Evolutionary conservation across 331 rosid species (phyloP).

Genomic region (Acacia concinna): DNA sequence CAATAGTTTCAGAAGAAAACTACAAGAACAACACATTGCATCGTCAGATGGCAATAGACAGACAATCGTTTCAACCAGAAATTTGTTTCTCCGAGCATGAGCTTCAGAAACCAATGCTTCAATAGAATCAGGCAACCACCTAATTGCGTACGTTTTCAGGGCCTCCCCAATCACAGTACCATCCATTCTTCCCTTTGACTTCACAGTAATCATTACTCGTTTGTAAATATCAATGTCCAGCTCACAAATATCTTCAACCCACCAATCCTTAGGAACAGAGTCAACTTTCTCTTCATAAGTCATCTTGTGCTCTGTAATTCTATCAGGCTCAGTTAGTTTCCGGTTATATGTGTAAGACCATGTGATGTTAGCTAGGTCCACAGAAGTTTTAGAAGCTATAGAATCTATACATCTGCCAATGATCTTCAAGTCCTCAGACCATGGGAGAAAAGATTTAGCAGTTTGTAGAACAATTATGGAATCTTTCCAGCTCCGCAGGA

Average conservation of each 20-base stretch:
- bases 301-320: slow-evolving; percentile 57
- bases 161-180: slow-evolving; percentile 91
- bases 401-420: slow-evolving; percentile 93
- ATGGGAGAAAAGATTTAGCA: slow-evolving; percentile 79
- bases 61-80: slow-evolving; percentile 81
- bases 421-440: slow-evolving; percentile 91
- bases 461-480: slow-evolving; percentile 93
- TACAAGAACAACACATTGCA: slow-evolving; percentile 66
- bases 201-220: slow-evolving; percentile 74
- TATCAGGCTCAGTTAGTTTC: slow-evolving; percentile 61
- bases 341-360: slow-evolving; percentile 94
- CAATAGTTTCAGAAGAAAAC: slow-evolving; percentile 81
- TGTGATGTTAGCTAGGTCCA: slow-evolving; percentile 70
- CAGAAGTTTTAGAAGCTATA: slow-evolving; percentile 87
- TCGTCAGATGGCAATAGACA: slow-evolving; percentile 75
- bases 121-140: slow-evolving; percentile 93
- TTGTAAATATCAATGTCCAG: slow-evolving; percentile 87
- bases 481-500: slow-evolving; percentile 95
- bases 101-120: slow-evolving; percentile 79
- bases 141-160: slow-evolving; percentile 70
- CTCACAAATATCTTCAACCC: slow-evolving; percentile 98
- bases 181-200: slow-evolving; percentile 96
- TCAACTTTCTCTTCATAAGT: slow-evolving; percentile 49
- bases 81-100: slow-evolving; percentile 68
- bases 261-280: slow-evolving; percentile 88